Conservation (phyloP, 1,139 yeast genomes). For the Taphrina wiesneri region DNA sequence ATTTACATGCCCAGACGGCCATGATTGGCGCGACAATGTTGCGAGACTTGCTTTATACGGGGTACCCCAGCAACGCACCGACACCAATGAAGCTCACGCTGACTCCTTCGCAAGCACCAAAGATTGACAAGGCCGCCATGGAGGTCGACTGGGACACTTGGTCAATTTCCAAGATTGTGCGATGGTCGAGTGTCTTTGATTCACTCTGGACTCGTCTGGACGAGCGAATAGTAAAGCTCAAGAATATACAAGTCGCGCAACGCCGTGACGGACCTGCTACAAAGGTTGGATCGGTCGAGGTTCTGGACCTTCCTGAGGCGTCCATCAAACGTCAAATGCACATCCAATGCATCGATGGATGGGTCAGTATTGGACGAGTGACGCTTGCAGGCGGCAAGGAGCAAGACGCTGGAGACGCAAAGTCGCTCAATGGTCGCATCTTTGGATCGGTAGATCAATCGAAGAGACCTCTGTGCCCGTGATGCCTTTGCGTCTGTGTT, state of each 20-base stretch:
- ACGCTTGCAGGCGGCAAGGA: slow-evolving; percentile 25
- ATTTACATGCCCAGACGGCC: slow-evolving; percentile 37
- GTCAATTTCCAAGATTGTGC: slow-evolving; percentile 8
- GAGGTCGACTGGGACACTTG: slow-evolving; percentile 16
- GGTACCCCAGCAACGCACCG: slow-evolving; percentile 26
- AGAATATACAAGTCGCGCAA: not conserved
- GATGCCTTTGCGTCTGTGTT: slow-evolving; percentile 30
- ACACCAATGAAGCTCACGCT: not conserved
- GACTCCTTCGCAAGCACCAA: slow-evolving; percentile 3
- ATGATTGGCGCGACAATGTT: slow-evolving; percentile 38
- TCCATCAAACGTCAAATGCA: not conserved
- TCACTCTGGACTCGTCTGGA: slow-evolving; percentile 18
- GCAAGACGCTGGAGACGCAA: slow-evolving; percentile 4
- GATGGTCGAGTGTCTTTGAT: slow-evolving; percentile 17
- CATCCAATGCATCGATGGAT: slow-evolving; percentile 7
- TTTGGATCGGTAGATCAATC: slow-evolving; percentile 18
- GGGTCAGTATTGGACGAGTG: slow-evolving; percentile 18
- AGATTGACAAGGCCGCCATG: slow-evolving; percentile 20
- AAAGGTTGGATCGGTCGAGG: not conserved
- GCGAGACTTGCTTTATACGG: slow-evolving; percentile 28
- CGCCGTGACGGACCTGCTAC: not conserved
- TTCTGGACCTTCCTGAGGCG: not conserved
- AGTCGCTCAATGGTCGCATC: not conserved
- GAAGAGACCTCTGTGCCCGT: slow-evolving; percentile 28
- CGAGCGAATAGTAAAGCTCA: slow-evolving; percentile 16